A percentile compares a stretch with the other conserved stretches of the same genome.
phyloP scores from a whole-genome alignment of 2,329 filamentous ascomycete genomes.

The Colletotrichum lupini region DNA sequence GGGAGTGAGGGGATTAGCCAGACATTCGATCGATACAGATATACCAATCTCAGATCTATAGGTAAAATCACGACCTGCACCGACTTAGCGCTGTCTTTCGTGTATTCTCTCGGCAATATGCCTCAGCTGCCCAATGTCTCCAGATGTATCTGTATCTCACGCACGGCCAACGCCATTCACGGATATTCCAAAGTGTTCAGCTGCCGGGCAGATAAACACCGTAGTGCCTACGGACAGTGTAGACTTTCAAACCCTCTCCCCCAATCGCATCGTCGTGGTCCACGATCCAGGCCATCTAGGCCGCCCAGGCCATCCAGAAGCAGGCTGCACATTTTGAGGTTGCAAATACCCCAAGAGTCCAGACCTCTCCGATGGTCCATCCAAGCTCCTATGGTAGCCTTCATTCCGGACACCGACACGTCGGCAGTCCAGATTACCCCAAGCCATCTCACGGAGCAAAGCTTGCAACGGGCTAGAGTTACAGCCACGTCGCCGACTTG shows the following conservation, averaged over 20 bases:
- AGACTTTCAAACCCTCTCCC: neutral
- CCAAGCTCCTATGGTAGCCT: neutral
- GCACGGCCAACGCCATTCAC: neutral
- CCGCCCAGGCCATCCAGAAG: neutral
- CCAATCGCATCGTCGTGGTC: neutral
- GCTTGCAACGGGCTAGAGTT: neutral
- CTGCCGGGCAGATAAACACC: conserved; percentile 6
- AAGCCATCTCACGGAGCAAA: neutral
- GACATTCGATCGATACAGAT: neutral
- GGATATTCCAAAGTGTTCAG: neutral
- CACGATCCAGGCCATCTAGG: conserved; percentile 10
- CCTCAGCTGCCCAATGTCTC: neutral
- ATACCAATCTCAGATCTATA: neutral
- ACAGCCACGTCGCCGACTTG: conserved; percentile 1
- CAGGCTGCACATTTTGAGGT: neutral
- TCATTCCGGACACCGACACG: neutral
- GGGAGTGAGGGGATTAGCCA: neutral
- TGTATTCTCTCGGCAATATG: neutral
- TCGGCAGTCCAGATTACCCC: neutral
- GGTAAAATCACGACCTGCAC: neutral
- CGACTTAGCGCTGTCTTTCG: neutral
- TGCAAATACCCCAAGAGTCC: conserved; percentile 7
- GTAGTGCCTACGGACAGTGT: no score
- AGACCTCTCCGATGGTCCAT: neutral
- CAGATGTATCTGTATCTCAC: neutral